These are phyloP conservation scores for Pholiota molesta DNA, from an alignment of 768 basidiomycete species.

Conservation along the genomic window DNA sequence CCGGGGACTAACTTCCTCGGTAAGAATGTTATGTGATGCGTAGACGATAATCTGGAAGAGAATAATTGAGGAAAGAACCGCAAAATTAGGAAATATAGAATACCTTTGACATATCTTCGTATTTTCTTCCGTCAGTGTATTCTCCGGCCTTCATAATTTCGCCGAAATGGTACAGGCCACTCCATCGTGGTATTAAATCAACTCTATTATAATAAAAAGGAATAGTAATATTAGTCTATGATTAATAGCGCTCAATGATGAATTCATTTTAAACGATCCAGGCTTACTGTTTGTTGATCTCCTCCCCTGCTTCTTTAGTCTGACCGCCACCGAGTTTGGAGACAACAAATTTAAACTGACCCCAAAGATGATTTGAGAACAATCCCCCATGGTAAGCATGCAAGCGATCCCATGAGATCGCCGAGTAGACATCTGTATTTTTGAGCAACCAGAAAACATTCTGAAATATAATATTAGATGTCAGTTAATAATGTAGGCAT, in stretches of 20 bases:
- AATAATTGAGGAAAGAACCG: too few species aligned
- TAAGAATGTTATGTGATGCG: conserved; percentile 26
- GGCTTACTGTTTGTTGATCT: conserved; percentile 27
- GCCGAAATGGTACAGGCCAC: conserved; percentile 34
- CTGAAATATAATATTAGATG: too few species aligned
- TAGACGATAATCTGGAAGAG: conserved; percentile 24
- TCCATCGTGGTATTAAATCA: conserved; percentile 33
- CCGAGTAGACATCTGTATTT: conserved; percentile 32
- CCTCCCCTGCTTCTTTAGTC: conserved; percentile 3
- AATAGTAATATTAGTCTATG: too few species aligned
- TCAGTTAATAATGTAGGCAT: too few species aligned
- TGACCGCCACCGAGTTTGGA: neutral
- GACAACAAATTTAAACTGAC: conserved; percentile 23
- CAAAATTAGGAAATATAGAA: too few species aligned
- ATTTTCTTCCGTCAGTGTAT: conserved; percentile 38
- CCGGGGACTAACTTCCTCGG: neutral
- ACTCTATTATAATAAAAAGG: too few species aligned
- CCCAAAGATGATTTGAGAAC: conserved; percentile 34
- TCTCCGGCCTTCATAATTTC: conserved; percentile 22
- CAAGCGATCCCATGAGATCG: conserved; percentile 38
- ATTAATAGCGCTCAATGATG: too few species aligned
- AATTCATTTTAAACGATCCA: too few species aligned
- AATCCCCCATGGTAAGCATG: conserved; percentile 36
- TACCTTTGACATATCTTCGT: conserved; percentile 29
- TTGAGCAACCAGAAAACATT: conserved; percentile 41